A percentile compares a stretch with the other conserved stretches of the same genome.
These are phyloP conservation scores for Phytophthora cajani DNA, from an alignment of 352 stramenopile species.

Conservation along the genomic window DNA sequence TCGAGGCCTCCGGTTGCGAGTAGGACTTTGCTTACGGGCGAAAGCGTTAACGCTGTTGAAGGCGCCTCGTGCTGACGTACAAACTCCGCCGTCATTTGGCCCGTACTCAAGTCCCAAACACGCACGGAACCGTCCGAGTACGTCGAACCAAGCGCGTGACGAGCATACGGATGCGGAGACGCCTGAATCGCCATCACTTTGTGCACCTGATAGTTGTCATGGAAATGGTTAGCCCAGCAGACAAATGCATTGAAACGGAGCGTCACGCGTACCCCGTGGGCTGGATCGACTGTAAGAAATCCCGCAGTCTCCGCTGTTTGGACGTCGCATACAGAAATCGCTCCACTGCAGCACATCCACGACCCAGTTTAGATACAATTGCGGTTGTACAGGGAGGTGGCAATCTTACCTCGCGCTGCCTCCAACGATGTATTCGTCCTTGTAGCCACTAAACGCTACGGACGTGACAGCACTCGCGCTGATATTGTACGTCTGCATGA, in stretches of 20 bases:
- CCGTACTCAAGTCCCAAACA: constrained; percentile 69
- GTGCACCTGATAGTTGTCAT: constrained; percentile 39
- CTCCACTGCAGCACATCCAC: constrained; percentile 40
- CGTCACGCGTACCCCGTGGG: constrained; percentile 35
- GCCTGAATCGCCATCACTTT: constrained; percentile 61
- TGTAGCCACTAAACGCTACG: constrained; percentile 74
- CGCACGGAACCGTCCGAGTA: constrained; percentile 73
- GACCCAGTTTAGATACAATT: background rate
- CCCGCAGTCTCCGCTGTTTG: constrained; percentile 59
- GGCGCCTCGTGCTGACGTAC: constrained; percentile 61
- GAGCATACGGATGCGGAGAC: constrained; percentile 69
- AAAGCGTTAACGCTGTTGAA: constrained; percentile 63
- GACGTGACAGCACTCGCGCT: constrained; percentile 68
- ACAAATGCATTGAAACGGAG: background rate
- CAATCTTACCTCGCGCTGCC: constrained; percentile 61
- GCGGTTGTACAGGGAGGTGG: background rate
- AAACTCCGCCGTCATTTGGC: constrained; percentile 65
- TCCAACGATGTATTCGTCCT: constrained; percentile 75
- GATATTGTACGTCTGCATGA: constrained; percentile 70
- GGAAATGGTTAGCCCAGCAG: background rate
- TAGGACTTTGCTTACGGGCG: constrained; percentile 75
- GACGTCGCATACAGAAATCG: constrained; percentile 69
- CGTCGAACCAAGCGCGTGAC: constrained; percentile 58
- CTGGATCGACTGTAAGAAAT: constrained; percentile 57
- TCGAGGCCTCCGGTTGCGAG: constrained; percentile 65